Evolutionary conservation across 768 basidiomycete genomes (phyloP).

Genomic region (Kwoniella botswanensis): DNA sequence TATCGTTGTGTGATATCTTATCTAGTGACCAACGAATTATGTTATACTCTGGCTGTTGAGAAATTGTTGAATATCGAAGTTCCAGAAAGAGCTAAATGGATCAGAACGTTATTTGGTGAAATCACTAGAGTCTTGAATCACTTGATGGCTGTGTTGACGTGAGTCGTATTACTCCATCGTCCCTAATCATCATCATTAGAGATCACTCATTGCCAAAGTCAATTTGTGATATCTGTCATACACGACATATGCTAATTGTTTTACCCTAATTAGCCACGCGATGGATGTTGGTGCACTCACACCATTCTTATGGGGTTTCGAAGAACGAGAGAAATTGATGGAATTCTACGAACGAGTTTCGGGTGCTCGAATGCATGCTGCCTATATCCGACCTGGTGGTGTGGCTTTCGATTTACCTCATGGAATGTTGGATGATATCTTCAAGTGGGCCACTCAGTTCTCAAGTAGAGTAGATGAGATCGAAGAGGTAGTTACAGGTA

Average conservation of each 20-base stretch:
- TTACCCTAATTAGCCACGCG: conserved; percentile 37
- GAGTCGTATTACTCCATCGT: conserved; percentile 15
- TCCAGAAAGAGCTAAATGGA: conserved; percentile 97
- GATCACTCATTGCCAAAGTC: too few species aligned
- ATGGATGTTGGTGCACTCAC: conserved; percentile 91
- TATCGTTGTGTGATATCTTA: not conserved
- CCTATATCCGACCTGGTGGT: conserved; percentile 97
- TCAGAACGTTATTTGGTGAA: conserved; percentile 94
- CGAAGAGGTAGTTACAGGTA: conserved; percentile 95
- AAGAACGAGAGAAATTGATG: conserved; percentile 99
- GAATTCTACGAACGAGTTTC: conserved; percentile 99
- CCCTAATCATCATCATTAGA: too few species aligned
- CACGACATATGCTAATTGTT: not conserved
- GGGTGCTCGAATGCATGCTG: conserved; percentile 93
- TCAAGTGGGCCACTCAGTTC: conserved; percentile 97
- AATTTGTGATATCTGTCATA: not conserved
- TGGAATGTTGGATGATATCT: conserved; percentile 97
- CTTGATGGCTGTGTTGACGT: conserved; percentile 92
- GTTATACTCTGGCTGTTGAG: conserved; percentile 96
- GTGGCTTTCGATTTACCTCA: conserved; percentile 98
- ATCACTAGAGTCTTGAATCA: conserved; percentile 96
- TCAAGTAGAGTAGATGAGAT: conserved; percentile 89
- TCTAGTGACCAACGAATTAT: conserved; percentile 96
- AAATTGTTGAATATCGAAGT: conserved; percentile 97
- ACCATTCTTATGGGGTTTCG: conserved; percentile 99